Conservation (phyloP, 2,329 filamentous ascomycete genomes). For the Gnomoniopsis sp. region DNA sequence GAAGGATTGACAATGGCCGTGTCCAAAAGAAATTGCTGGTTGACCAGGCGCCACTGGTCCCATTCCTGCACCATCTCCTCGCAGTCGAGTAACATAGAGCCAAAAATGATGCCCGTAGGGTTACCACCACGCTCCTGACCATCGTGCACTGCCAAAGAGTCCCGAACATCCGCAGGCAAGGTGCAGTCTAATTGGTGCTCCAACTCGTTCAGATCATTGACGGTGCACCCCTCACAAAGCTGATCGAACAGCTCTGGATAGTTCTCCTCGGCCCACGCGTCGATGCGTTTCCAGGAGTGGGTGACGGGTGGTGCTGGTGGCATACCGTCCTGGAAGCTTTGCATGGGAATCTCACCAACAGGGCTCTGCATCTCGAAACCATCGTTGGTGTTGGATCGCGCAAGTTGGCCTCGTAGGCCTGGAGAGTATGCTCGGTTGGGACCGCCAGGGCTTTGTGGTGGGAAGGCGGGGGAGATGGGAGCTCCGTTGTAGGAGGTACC, state of each 20-base stretch:
- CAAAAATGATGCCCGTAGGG: slow-evolving; percentile 89
- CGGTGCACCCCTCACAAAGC: slow-evolving; percentile 84
- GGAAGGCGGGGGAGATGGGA: slow-evolving; percentile 42
- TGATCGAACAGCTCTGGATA: slow-evolving; percentile 95
- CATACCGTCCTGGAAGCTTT: slow-evolving; percentile 87
- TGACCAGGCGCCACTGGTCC: slow-evolving; percentile 93
- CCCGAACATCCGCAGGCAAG: slow-evolving; percentile 86
- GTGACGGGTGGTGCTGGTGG: slow-evolving; percentile 83
- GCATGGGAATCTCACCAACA: slow-evolving; percentile 88
- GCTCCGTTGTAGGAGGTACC: slow-evolving; percentile 60
- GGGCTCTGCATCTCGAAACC: slow-evolving; percentile 68
- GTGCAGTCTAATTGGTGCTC: slow-evolving; percentile 95
- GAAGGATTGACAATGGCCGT: slow-evolving; percentile 56
- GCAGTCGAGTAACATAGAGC: slow-evolving; percentile 93
- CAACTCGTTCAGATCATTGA: slow-evolving; percentile 93
- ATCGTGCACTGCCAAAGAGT: slow-evolving; percentile 87
- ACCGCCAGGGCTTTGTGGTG: slow-evolving; percentile 53
- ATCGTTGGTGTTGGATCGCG: slow-evolving; percentile 60
- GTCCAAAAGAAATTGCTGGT: slow-evolving; percentile 77
- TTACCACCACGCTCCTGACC: slow-evolving; percentile 93
- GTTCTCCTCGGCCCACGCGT: slow-evolving; percentile 89
- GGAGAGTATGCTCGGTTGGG: slow-evolving; percentile 76
- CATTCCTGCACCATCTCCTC: slow-evolving; percentile 98
- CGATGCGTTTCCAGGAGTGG: slow-evolving; percentile 93
- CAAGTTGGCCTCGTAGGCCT: slow-evolving; percentile 76